Evolutionary conservation across 345 rosid genomes (phyloP), one percentile per base, ranked within the genome.

Genomic region (Gossypium australe): DNA sequence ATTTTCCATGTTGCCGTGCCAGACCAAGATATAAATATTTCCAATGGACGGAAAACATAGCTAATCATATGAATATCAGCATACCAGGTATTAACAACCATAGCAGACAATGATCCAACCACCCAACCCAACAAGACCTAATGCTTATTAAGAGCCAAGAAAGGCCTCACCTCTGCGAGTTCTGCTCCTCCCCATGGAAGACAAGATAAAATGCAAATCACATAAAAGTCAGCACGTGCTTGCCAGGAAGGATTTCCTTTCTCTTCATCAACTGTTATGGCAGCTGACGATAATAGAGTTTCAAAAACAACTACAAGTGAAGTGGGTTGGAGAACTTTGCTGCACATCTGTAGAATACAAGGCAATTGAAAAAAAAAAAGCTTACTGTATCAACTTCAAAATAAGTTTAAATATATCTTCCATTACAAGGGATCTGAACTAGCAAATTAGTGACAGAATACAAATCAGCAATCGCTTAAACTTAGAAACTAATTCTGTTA

Each of bases 161-260:
- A 63, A 55, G 77, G 38, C 29, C 77, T 79, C 86, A 95, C 98
- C 97, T 95, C 99, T 62, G 80, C n/a, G 14, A 95, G 91, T 80
- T 95, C 99, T 47, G 94, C 90, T 52, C 97, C 99, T 74, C 98
- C 99, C 99, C 98, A 95, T 10, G 99, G 99, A 29, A 95, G 97
- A 73, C 93, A 93, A 18, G 97, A 90, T 82, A 93, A 90, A 80
- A 95, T 91, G 80, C 99, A 91, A 75, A 85, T 81, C 48, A 93
- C 94, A 67, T 93, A 93, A 71, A 91, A 95, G 87, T 95, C 99
- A 66, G 97, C 99, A 76, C 88, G 79, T 66, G 98, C 88, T 86
- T 95, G 98, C 97, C 99, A 95, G 18, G 93, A 89, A 52, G 98
- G 94, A 80, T 95, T 95, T 76, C 97, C 99, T 85, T 93, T 93